Conservation (phyloP, 139 green algal species). For the Micractinium conductrix region DNA sequence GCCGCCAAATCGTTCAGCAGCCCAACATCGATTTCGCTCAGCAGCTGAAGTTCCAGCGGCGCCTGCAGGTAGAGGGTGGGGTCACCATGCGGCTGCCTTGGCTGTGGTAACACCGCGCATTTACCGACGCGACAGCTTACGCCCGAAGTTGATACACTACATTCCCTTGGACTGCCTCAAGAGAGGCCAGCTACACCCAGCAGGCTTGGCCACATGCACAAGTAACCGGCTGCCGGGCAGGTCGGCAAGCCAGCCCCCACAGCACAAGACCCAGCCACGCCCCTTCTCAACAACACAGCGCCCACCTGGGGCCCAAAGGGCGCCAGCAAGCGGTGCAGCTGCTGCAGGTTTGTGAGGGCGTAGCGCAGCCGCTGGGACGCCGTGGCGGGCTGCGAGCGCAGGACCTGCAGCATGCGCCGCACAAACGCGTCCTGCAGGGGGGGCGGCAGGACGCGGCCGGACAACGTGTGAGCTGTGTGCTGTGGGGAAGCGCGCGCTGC, state of each 20-base stretch:
- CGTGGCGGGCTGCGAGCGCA: background rate
- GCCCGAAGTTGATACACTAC: no score
- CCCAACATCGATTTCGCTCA: slow-evolving; percentile 26
- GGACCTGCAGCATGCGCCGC: slow-evolving; percentile 10
- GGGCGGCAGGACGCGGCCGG: background rate
- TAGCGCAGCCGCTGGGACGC: background rate
- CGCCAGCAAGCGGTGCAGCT: slow-evolving; percentile 33
- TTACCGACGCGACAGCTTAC: no score
- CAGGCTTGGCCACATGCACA: no score
- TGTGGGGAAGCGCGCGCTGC: background rate
- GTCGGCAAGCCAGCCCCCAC: no score
- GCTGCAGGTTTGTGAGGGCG: slow-evolving; percentile 30
- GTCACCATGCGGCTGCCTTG: no score
- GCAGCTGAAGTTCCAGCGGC: slow-evolving; percentile 21
- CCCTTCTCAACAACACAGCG: no score
- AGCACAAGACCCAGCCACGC: no score
- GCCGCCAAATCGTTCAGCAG: slow-evolving; percentile 5
- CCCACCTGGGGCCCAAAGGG: slow-evolving; percentile 39
- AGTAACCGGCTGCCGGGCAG: no score
- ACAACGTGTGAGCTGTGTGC: background rate
- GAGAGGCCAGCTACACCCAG: no score
- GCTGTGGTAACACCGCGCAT: no score
- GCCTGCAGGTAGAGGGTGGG: no score
- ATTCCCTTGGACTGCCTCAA: no score
- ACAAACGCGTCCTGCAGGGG: slow-evolving; percentile 38